Evolutionary conservation across 768 basidiomycete species (phyloP), one percentile per base, ranked within the genome.

Genomic region (Astraeus odoratus): DNA sequence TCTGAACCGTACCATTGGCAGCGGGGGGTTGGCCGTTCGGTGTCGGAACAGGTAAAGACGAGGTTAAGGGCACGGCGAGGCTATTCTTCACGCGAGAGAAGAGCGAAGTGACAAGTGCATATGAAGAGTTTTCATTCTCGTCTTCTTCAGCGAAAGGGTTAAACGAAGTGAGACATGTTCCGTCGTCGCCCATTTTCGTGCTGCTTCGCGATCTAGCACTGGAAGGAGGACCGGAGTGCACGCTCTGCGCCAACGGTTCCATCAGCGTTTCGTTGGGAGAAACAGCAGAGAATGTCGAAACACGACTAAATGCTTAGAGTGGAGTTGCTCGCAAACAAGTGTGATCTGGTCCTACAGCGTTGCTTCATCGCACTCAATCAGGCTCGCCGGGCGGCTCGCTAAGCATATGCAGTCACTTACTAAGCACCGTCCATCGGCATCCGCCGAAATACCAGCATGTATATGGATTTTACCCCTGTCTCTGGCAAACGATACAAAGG

Each of bases 71-170:
- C 0, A 77, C 75, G 27, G 85, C 72, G 16, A 91, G 74, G 5
- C 85, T 83, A 55, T 76, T 90, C 70, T 84, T 89, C 72, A 93
- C 77, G 51, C 81, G 79, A 25, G 82, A 87, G 44, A 92, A 75
- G 22, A 93, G 69, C 18, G 85, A 86, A 0, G 86, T 80, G 47
- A 92, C 83, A 44, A 92, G 71, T 6, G 86, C 82, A 60, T 89
- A 90, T 13, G 86, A 90, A 7, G 87, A 84, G 55, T 87, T 83
- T 52, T 91, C 89, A 58, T 88, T 78, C 64, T 92, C 90, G 59
- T 92, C 89, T 60, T 93, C 91, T 58, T 90, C 87, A n/a, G 86
- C 80, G 69, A 91, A 93, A 5, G 88, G 88, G 60, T 92, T 92
- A 73, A 86, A 90, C 40, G 86, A 86, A 23, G 91, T 93, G 46